Percentiles rank a stretch among this genome's conserved stretches.
Conservation (phyloP, 2,329 filamentous ascomycete genomes). For the Calonectria ilicicola region DNA sequence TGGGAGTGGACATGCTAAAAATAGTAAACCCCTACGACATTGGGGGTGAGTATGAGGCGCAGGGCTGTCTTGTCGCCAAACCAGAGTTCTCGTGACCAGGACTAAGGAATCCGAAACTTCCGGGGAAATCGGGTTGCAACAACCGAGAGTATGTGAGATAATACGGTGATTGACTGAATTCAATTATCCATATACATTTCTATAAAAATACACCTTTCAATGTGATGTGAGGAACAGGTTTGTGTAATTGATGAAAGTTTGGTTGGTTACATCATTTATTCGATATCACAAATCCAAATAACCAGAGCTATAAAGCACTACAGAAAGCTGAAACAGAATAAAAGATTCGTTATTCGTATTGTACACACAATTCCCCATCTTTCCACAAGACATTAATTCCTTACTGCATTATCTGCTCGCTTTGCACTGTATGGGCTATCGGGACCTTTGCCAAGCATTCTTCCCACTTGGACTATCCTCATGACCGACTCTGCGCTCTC, state of each 20-base stretch:
- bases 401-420: neutral
- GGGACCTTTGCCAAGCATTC: constrained; percentile 39
- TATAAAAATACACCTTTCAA: neutral
- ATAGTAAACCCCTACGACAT: neutral
- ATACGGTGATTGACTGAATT: too few species aligned
- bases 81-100: neutral
- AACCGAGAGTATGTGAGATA: too few species aligned
- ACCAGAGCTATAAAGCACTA: too few species aligned
- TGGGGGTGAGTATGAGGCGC: neutral
- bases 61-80: neutral
- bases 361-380: neutral
- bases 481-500: constrained; percentile 50
- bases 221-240: neutral
- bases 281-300: too few species aligned
- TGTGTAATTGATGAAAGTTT: neutral
- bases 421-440: neutral
- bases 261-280: too few species aligned
- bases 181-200: too few species aligned
- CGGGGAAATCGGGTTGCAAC: too few species aligned
- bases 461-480: constrained; percentile 47
- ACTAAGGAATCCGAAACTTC: neutral
- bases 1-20: neutral
- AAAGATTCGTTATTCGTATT: neutral
- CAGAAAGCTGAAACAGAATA: too few species aligned
- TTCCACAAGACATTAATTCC: neutral